Evolutionary conservation across 2,329 filamentous ascomycete genomes (phyloP), one percentile per base, ranked within the genome.

Genomic region (Fusarium nelsonii): DNA sequence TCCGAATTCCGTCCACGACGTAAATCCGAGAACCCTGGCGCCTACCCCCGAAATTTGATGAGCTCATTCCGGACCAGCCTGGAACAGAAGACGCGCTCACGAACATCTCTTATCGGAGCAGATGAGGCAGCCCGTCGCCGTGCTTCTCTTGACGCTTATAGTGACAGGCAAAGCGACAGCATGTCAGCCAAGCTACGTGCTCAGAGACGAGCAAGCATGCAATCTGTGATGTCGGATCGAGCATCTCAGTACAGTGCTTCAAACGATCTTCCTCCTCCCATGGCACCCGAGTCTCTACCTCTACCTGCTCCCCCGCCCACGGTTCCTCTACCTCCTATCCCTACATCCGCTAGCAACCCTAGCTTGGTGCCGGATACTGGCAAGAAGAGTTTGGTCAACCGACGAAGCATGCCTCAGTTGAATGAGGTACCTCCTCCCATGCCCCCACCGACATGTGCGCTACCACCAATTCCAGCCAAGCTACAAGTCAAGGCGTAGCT

Each of bases 401-500:
- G 84, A 28, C 80, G 82, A 57, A 87, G 85, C 75, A 82, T 87
- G 81, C 82, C 85, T 8, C 83, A 86, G 28, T 77, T 87, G 37
- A 77, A 77, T 2, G 81, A 84, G 14, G 84, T 83, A 1, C 85
- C 85, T 32, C 86, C 86, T 2, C 85, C 82, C 16, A 84, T 81
- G 15, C 86, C 86, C 8, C 86, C 86, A 7, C 86, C 86, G 26
- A 87, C 79, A 12, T 83, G 82, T 67, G 85, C 86, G 15, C 79
- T 88, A 23, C 86, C 86, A 18, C 86, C 86, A 0, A 80, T 87
- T 39, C 85, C 85, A 6, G 61, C 70, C 15, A 75, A 72, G 30
- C 61, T 65, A 43, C 63, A 63, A 41, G 59, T 65, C 49, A 70
- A 57, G 45, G 64, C 63, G n/a, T 75, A 51, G 61, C 56, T 18